Conservation (phyloP, 163 green algal species). For the Scenedesmus sp. region DNA sequence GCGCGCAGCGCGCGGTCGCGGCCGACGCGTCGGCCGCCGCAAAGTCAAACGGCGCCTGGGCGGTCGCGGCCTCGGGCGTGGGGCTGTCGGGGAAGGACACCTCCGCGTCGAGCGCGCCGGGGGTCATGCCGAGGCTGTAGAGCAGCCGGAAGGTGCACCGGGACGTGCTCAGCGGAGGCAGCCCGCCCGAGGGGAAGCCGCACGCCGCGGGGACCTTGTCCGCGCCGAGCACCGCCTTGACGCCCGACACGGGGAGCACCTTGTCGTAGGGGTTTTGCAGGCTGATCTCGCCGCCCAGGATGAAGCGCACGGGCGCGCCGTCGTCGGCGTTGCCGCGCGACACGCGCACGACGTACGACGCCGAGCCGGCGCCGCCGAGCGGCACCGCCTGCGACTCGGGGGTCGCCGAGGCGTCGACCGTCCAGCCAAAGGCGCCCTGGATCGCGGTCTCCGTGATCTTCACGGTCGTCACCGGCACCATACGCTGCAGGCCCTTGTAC, state of each 20-base stretch:
- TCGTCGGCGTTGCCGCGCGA: neutral
- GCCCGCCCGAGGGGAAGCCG: neutral
- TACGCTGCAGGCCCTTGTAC: too few species aligned
- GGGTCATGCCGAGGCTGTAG: neutral
- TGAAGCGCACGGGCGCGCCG: neutral
- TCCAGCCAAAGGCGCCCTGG: too few species aligned
- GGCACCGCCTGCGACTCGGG: too few species aligned
- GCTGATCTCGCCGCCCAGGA: conserved; percentile 3
- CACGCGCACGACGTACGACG: neutral
- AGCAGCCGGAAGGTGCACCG: neutral
- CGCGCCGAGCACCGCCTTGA: neutral
- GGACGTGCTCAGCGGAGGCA: neutral
- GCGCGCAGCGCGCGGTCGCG: neutral
- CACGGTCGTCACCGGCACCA: too few species aligned
- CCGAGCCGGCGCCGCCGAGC: too few species aligned
- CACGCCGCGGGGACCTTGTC: conserved; percentile 9
- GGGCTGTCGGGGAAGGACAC: conserved; percentile 6
- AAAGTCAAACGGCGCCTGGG: conserved; percentile 13
- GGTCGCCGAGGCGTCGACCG: too few species aligned
- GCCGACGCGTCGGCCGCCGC: neutral
- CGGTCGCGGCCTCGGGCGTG: neutral
- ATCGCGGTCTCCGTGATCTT: too few species aligned
- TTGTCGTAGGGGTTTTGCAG: conserved; percentile 10
- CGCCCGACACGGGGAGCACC: neutral
- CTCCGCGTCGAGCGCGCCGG: neutral